A percentile compares a stretch with the other conserved stretches of the same genome.
Conservation (phyloP, 108 stramenopile species). For the Fistulifera solaris region DNA sequence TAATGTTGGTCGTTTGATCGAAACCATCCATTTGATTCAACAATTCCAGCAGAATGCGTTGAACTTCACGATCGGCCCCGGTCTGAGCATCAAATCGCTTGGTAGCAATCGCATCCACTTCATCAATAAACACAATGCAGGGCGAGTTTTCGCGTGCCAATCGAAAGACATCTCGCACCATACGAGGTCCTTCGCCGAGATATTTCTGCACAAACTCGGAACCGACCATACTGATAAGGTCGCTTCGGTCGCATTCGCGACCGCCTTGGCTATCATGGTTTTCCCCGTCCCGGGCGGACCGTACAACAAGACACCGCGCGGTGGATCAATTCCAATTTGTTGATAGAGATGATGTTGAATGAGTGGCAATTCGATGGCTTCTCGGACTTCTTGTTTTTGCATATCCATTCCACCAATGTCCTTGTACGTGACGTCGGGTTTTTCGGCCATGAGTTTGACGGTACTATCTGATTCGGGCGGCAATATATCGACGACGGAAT, state of each 20-base stretch:
- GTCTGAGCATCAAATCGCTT: slow-evolving; percentile 99
- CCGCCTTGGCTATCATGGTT: slow-evolving; percentile 99
- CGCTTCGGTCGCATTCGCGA: slow-evolving; percentile 96
- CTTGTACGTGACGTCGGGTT: slow-evolving; percentile 95
- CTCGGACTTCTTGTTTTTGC: slow-evolving; percentile 98
- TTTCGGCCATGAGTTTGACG: slow-evolving; percentile 99
- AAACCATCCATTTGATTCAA: slow-evolving; percentile 99
- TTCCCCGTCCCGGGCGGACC: slow-evolving; percentile 91
- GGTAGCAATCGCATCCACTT: slow-evolving; percentile 98
- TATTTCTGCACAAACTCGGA: slow-evolving; percentile 99
- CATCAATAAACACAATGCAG: slow-evolving; percentile 97
- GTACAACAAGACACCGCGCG: slow-evolving; percentile 96
- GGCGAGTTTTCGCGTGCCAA: slow-evolving; percentile 97
- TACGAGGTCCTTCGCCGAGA: slow-evolving; percentile 97
- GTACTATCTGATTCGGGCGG: slow-evolving; percentile 98
- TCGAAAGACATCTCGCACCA: slow-evolving; percentile 99
- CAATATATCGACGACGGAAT: slow-evolving; percentile 96
- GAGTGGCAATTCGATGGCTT: slow-evolving; percentile 98
- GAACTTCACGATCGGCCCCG: slow-evolving; percentile 98
- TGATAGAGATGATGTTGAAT: slow-evolving; percentile 96
- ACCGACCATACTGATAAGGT: slow-evolving; percentile 98
- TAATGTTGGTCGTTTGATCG: slow-evolving; percentile 98
- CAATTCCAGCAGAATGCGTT: slow-evolving; percentile 96
- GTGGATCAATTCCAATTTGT: slow-evolving; percentile 99
- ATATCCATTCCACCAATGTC: slow-evolving; percentile 99